Percentiles rank a stretch among this genome's conserved stretches.
Conservation (phyloP, 495 filamentous ascomycete species). For the Talaromyces stipitatus region DNA sequence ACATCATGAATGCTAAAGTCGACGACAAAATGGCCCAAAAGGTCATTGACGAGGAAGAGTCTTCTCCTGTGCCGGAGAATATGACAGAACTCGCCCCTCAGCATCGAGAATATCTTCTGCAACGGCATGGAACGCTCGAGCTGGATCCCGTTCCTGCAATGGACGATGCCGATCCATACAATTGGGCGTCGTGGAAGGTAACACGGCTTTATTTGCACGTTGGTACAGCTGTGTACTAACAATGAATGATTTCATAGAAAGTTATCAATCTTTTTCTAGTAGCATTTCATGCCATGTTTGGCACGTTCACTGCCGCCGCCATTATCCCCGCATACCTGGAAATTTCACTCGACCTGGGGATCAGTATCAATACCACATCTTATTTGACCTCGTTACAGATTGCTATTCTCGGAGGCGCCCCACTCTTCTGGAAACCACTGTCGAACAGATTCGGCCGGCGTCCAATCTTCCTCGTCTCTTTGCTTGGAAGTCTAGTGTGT, state of each 20-base stretch:
- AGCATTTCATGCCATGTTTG: constrained; percentile 33
- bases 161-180: constrained; percentile 42
- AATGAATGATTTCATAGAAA: constrained; percentile 22
- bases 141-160: constrained; percentile 42
- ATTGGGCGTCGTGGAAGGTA: constrained; percentile 50
- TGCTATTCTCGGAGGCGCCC: constrained; percentile 24
- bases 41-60: not conserved
- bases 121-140: constrained; percentile 41
- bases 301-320: constrained; percentile 33
- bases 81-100: not conserved
- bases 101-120: constrained; percentile 36
- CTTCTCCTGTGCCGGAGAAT: not conserved
- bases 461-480: constrained; percentile 27
- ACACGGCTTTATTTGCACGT: constrained; percentile 2
- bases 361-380: constrained; percentile 19
- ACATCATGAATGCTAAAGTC: not conserved
- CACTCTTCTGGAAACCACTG: constrained; percentile 33
- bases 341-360: constrained; percentile 22
- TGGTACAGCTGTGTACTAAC: not conserved
- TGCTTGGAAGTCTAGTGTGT: constrained; percentile 18
- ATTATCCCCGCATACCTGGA: constrained; percentile 33
- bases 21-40: not conserved
- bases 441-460: constrained; percentile 34
- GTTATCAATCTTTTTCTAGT: constrained; percentile 29
- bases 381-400: constrained; percentile 32